Evolutionary conservation across 345 rosid species (phyloP).

Genomic region (Cochlearia excelsa): DNA sequence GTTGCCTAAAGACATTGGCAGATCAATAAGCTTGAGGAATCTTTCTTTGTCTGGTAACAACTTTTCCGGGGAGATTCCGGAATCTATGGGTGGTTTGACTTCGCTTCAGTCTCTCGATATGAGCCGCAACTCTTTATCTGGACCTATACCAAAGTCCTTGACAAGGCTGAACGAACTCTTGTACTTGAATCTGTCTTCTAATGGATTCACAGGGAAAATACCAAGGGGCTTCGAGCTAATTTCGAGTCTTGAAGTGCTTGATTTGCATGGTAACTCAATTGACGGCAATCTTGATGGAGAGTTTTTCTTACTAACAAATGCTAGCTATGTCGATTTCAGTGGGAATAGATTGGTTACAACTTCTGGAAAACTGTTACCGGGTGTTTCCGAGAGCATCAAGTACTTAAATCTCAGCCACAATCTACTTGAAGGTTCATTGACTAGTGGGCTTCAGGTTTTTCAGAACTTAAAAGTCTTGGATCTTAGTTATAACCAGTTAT

Average conservation of each 20-base stretch:
- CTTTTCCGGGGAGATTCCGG: conserved; percentile 77
- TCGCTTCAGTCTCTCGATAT: conserved; percentile 81
- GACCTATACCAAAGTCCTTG: conserved; percentile 58
- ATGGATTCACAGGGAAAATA: conserved; percentile 55
- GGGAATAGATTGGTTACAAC: conserved; percentile 58
- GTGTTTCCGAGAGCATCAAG: conserved; percentile 74
- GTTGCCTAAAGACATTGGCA: conserved; percentile 64
- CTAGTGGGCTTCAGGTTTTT: conserved; percentile 65
- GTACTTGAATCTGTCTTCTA: conserved; percentile 71
- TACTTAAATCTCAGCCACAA: conserved; percentile 79
- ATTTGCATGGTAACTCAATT: conserved; percentile 72
- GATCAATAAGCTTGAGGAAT: conserved; percentile 59
- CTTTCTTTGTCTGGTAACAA: conserved; percentile 85
- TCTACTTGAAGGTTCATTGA: conserved; percentile 77
- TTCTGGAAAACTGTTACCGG: conserved; percentile 65
- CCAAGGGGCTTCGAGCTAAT: conserved; percentile 76
- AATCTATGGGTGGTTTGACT: conserved; percentile 59
- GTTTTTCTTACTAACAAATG: conserved; percentile 80
- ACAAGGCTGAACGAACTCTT: conserved; percentile 58
- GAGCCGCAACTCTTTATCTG: conserved; percentile 80
- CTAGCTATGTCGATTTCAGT: conserved; percentile 77
- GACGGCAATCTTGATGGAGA: conserved; percentile 75
- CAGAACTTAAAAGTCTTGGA: conserved; percentile 75
- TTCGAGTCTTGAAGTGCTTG: conserved; percentile 68
- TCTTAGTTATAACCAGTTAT: conserved; percentile 85